phyloP scores from a whole-genome alignment of 2,329 filamentous ascomycete genomes.

The Clarireedia monteithiana region DNA sequence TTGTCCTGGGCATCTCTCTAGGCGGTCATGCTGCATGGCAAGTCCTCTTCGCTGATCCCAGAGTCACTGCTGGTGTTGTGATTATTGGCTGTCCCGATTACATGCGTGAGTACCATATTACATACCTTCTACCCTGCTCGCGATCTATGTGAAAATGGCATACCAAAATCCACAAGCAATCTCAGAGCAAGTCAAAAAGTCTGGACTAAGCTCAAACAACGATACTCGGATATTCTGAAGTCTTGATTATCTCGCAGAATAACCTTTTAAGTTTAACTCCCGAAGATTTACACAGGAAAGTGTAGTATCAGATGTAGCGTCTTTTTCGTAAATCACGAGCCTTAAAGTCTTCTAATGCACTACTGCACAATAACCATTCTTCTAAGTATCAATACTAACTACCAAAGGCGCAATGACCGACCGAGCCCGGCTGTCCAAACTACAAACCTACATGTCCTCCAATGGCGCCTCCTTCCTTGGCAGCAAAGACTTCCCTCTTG shows the following conservation, averaged over 20 bases:
- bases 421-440: conserved; percentile 64
- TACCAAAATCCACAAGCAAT: not conserved
- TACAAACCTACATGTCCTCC: conserved; percentile 49
- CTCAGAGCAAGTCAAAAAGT: not conserved
- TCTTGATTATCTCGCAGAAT: no score
- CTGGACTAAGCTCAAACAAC: no score
- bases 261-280: no score
- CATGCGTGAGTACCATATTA: conserved; percentile 41
- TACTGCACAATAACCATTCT: no score
- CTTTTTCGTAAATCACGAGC: no score
- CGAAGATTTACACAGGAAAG: no score
- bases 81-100: conserved; percentile 91
- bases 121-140: not conserved
- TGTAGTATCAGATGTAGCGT: no score
- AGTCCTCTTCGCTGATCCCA: conserved; percentile 66
- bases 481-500: conserved; percentile 66
- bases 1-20: conserved; percentile 75
- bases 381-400: no score
- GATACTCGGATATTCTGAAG: no score
- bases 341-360: no score
- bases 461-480: conserved; percentile 62
- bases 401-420: conserved; percentile 57
- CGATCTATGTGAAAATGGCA: no score
- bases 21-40: conserved; percentile 89
- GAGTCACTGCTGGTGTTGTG: conserved; percentile 69